phyloP scores from a whole-genome alignment of 2,329 filamentous ascomycete species.

The Trichoderma lentiforme region DNA sequence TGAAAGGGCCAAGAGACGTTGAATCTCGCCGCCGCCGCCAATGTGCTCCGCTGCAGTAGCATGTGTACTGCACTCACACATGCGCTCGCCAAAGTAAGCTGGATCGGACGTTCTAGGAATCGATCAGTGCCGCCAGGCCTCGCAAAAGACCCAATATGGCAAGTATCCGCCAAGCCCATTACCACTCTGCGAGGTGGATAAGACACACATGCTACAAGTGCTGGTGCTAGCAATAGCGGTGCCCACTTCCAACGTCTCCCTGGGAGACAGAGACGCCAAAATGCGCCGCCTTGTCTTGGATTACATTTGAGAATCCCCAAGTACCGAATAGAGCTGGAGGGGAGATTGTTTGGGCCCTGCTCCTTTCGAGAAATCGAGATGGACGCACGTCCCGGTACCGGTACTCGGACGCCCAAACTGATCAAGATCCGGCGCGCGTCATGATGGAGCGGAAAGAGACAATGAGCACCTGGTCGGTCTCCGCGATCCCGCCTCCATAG shows the following conservation, averaged over 20 bases:
- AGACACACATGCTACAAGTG: background rate
- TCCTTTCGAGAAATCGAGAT: background rate
- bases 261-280: background rate
- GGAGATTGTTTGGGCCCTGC: background rate
- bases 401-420: background rate
- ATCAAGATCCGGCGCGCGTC: slow-evolving; percentile 14
- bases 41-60: background rate
- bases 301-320: background rate
- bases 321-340: background rate
- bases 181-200: slow-evolving; percentile 12
- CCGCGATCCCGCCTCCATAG: slow-evolving; percentile 31
- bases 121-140: background rate
- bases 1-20: background rate
- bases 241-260: background rate
- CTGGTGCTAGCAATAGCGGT: background rate
- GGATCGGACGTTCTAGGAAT: slow-evolving; percentile 14
- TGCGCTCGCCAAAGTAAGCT: background rate
- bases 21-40: background rate
- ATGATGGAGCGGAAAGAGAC: slow-evolving; percentile 22
- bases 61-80: background rate
- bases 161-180: background rate
- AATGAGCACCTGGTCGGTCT: slow-evolving; percentile 29
- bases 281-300: background rate
- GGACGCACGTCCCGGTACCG: background rate
- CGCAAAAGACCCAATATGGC: slow-evolving; percentile 4